Evolutionary conservation across 2,329 filamentous ascomycete species (phyloP).

Genomic region (Rugonectria rugulosa): DNA sequence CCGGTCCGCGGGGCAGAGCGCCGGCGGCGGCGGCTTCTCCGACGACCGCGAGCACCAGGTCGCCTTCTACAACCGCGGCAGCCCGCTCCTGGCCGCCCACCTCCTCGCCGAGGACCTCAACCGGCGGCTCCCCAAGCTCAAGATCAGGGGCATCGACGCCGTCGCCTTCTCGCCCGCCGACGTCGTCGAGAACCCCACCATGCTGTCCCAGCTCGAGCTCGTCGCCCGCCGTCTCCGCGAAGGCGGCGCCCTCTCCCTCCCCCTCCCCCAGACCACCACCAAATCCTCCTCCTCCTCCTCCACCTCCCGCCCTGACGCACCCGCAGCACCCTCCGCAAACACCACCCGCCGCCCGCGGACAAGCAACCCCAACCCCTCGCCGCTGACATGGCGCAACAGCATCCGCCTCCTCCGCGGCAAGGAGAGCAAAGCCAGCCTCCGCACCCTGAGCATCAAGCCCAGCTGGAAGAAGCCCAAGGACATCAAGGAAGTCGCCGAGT

Average conservation of each 20-base stretch:
- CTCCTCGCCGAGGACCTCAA: conserved; percentile 56
- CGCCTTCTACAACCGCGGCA: conserved; percentile 60
- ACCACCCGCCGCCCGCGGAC: background rate
- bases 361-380: background rate
- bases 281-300: conserved; percentile 10
- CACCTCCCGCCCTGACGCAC: too few species aligned
- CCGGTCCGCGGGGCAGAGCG: conserved; percentile 46
- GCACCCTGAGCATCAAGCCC: conserved; percentile 36
- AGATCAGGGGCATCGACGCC: conserved; percentile 47
- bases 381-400: conserved; percentile 29
- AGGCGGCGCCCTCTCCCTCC: conserved; percentile 25
- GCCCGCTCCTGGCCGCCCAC: conserved; percentile 57
- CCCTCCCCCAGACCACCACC: conserved; percentile 26
- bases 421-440: conserved; percentile 30
- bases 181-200: conserved; percentile 58
- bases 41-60: conserved; percentile 53
- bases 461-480: conserved; percentile 40
- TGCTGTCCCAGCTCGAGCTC: conserved; percentile 57
- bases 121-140: conserved; percentile 47
- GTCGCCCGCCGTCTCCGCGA: conserved; percentile 40
- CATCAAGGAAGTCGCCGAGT: conserved; percentile 5
- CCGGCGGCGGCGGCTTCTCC: too few species aligned
- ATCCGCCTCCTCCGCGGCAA: conserved; percentile 30
- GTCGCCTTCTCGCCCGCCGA: conserved; percentile 56
- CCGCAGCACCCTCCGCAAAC: background rate